A percentile compares a stretch with the other conserved stretches of the same genome.
These are phyloP conservation scores for Phytophthora fragariae DNA, from an alignment of 352 stramenopile genomes.

Conservation along the genomic window DNA sequence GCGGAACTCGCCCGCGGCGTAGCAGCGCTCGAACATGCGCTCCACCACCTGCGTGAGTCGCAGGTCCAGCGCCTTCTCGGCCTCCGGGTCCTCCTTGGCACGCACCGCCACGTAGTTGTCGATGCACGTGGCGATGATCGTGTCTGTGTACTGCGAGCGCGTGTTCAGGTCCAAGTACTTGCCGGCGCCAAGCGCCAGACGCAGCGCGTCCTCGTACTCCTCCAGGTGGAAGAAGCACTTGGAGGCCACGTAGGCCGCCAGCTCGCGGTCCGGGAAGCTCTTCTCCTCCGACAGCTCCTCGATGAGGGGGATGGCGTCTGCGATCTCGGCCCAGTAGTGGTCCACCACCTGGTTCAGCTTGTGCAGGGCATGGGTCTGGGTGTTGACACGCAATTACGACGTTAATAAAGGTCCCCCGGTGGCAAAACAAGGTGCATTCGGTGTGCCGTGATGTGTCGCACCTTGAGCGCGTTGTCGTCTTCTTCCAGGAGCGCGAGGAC, in stretches of 20 bases:
- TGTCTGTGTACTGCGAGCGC: constrained; percentile 97
- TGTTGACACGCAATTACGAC: constrained; percentile 8
- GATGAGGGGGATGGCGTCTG: constrained; percentile 92
- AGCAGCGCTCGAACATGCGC: constrained; percentile 98
- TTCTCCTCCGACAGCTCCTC: constrained; percentile 95
- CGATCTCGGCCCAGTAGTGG: constrained; percentile 95
- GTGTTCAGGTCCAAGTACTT: constrained; percentile 95
- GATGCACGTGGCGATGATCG: constrained; percentile 97
- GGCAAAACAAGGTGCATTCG: constrained; percentile 1
- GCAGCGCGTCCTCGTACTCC: constrained; percentile 96
- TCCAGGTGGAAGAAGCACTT: constrained; percentile 99
- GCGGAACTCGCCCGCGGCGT: constrained; percentile 92
- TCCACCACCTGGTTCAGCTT: constrained; percentile 94
- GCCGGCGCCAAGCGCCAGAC: constrained; percentile 95
- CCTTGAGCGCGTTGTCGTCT: constrained; percentile 91
- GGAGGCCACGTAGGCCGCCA: constrained; percentile 93
- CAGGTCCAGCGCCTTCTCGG: constrained; percentile 84
- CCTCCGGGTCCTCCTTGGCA: constrained; percentile 76
- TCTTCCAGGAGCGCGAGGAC: constrained; percentile 93
- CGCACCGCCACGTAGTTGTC: constrained; percentile 96
- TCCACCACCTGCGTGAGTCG: constrained; percentile 96
- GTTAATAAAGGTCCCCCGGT: constrained; percentile 2
- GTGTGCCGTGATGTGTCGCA: constrained; percentile 24
- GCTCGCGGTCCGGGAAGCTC: constrained; percentile 89
- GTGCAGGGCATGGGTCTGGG: constrained; percentile 89